Evolutionary conservation across 2,329 filamentous ascomycete species (phyloP).

Genomic region (Monilinia laxa): DNA sequence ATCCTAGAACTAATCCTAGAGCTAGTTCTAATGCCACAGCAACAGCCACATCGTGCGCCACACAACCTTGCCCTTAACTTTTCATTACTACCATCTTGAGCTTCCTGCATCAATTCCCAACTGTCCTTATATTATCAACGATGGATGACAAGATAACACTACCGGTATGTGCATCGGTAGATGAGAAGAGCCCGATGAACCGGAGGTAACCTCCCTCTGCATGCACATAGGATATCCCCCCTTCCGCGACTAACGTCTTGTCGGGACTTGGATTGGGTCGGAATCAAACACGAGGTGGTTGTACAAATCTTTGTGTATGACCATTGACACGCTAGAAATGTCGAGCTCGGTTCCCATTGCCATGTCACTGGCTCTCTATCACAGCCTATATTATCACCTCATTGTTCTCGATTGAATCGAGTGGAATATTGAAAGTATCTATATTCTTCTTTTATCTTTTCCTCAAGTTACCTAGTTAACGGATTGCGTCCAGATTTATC

Average conservation of each 20-base stretch:
- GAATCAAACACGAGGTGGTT: slow-evolving; percentile 16
- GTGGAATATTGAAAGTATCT: too few species aligned
- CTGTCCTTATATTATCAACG: background rate
- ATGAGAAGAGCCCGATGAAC: slow-evolving; percentile 4
- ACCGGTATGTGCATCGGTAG: slow-evolving; percentile 3
- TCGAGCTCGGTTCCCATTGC: slow-evolving; percentile 13
- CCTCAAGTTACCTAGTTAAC: too few species aligned
- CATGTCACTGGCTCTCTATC: slow-evolving; percentile 8
- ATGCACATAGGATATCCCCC: background rate
- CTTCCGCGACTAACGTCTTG: background rate
- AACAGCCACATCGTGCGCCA: slow-evolving; percentile 4
- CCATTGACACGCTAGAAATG: background rate
- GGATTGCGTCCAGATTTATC: too few species aligned
- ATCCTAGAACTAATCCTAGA: too few species aligned
- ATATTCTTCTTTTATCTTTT: too few species aligned
- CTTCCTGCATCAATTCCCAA: background rate
- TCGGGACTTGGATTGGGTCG: slow-evolving; percentile 13
- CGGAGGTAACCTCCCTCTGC: background rate
- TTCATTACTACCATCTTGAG: background rate
- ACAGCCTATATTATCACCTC: too few species aligned
- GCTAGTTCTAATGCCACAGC: too few species aligned
- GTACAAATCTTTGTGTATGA: slow-evolving; percentile 8
- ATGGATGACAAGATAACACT: background rate
- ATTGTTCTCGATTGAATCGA: too few species aligned
- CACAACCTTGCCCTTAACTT: background rate